Conservation (phyloP, 2,329 filamentous ascomycete genomes). For the Trichoderma sp. region DNA sequence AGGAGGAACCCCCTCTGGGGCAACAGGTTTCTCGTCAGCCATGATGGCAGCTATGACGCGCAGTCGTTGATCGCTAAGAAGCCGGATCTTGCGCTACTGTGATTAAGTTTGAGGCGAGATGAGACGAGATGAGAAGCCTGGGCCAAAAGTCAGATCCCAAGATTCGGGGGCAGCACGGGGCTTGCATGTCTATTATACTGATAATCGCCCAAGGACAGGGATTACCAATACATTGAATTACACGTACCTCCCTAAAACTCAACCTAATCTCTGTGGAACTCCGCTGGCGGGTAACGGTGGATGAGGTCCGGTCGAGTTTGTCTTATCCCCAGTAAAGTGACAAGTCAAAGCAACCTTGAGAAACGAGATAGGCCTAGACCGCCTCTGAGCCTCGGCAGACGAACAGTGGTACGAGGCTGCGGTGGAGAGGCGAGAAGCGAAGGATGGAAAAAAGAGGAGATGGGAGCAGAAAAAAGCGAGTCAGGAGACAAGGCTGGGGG, state of each 20-base stretch:
- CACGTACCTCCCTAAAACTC: constrained; percentile 24
- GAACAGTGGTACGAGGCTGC: neutral
- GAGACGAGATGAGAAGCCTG: constrained; percentile 1
- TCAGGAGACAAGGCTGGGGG: constrained; percentile 26
- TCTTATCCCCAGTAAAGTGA: constrained; percentile 4
- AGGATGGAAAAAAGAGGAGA: neutral
- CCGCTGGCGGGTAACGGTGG: constrained; percentile 14
- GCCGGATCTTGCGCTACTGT: neutral
- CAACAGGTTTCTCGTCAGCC: constrained; percentile 20
- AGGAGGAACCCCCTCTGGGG: constrained; percentile 1
- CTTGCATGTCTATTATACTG: constrained; percentile 11
- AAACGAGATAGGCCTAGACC: constrained; percentile 18
- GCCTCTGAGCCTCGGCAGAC: constrained; percentile 19
- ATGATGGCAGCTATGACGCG: constrained; percentile 11
- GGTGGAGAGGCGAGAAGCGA: constrained; percentile 4
- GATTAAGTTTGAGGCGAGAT: neutral
- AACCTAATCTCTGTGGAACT: constrained; percentile 21
- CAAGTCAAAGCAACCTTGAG: neutral
- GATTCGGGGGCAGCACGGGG: neutral
- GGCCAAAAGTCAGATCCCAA: constrained; percentile 9
- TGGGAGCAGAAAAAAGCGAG: neutral
- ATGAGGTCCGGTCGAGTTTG: constrained; percentile 1
- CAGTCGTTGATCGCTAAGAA: constrained; percentile 3
- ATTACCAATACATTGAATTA: constrained; percentile 5
- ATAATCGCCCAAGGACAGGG: neutral